phyloP scores from a whole-genome alignment of 2,329 filamentous ascomycete genomes.

The Colletotrichum coccodes region DNA sequence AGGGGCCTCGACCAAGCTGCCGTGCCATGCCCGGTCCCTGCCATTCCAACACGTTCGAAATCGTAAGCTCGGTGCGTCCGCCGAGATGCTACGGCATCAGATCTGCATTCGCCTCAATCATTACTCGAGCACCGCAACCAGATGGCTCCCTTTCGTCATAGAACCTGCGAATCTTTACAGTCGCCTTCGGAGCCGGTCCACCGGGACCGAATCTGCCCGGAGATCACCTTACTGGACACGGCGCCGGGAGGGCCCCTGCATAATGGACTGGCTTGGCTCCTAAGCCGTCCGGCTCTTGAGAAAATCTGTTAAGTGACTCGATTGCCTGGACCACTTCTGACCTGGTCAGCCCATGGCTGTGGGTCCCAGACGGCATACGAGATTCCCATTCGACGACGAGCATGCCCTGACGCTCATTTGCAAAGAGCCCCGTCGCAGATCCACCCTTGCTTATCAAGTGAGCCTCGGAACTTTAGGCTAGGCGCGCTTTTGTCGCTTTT shows the following conservation, averaged over 20 bases:
- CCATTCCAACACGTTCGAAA: neutral
- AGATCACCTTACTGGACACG: neutral
- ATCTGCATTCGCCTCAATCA: neutral
- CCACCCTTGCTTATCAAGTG: slow-evolving; percentile 17
- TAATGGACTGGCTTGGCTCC: slow-evolving; percentile 16
- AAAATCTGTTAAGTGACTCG: slow-evolving; percentile 17
- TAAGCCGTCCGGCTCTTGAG: slow-evolving; percentile 19
- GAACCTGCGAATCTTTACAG: neutral
- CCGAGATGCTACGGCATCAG: neutral
- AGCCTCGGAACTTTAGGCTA: neutral
- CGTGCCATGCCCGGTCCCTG: too few relatives aligned
- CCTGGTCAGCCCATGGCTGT: slow-evolving; percentile 23
- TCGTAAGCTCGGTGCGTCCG: too few relatives aligned
- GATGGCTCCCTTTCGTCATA: neutral
- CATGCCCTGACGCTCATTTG: neutral
- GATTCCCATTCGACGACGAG: slow-evolving; percentile 10
- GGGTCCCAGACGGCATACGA: neutral
- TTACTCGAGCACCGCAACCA: neutral
- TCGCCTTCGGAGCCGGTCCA: slow-evolving; percentile 10
- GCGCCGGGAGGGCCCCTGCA: slow-evolving; percentile 19
- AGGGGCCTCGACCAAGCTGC: neutral
- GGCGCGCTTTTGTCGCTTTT: slow-evolving; percentile 5
- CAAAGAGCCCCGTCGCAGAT: neutral
- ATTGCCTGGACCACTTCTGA: slow-evolving; percentile 7
- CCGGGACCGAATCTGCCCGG: slow-evolving; percentile 14